These are phyloP conservation scores for Kodamaea arcana DNA, from an alignment of 1,139 yeast genomes.

Conservation along the genomic window DNA sequence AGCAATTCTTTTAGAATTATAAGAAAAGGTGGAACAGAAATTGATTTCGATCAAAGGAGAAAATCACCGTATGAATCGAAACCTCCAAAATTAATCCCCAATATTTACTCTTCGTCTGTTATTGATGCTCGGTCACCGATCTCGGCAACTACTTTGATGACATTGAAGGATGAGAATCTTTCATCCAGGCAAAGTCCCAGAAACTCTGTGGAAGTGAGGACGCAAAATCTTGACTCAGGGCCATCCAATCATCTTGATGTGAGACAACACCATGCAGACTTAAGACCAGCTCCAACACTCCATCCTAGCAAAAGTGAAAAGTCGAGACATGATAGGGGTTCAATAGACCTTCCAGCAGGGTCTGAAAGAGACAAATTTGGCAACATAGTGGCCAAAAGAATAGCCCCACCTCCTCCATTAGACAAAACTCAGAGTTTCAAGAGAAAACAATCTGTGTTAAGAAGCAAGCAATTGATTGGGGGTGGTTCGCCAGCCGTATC, in stretches of 20 bases:
- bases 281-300: not conserved
- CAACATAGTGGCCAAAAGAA: conserved; percentile 57
- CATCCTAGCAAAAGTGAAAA: not conserved
- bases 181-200: conserved; percentile 6
- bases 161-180: conserved; percentile 24
- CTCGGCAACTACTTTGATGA: conserved; percentile 34
- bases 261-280: too few relatives aligned
- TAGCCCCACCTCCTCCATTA: conserved; percentile 72
- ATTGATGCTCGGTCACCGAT: conserved; percentile 35
- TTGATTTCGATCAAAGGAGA: conserved; percentile 77
- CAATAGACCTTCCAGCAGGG: conserved; percentile 1
- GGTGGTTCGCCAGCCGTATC: conserved; percentile 9
- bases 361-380: conserved; percentile 15
- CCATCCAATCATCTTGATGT: not conserved
- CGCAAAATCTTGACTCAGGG: not conserved
- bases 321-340: not conserved
- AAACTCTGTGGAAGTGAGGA: not conserved
- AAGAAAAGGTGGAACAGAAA: conserved; percentile 61
- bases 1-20: conserved; percentile 59
- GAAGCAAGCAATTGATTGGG: conserved; percentile 6
- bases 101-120: conserved; percentile 41
- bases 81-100: conserved; percentile 41
- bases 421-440: conserved; percentile 12
- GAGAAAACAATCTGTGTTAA: conserved; percentile 9
- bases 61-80: conserved; percentile 64